Percentiles rank a stretch among this genome's conserved stretches.
These are phyloP conservation scores for Leishmania lainsoni DNA, from an alignment of 208 protist species.

Conservation along the genomic window DNA sequence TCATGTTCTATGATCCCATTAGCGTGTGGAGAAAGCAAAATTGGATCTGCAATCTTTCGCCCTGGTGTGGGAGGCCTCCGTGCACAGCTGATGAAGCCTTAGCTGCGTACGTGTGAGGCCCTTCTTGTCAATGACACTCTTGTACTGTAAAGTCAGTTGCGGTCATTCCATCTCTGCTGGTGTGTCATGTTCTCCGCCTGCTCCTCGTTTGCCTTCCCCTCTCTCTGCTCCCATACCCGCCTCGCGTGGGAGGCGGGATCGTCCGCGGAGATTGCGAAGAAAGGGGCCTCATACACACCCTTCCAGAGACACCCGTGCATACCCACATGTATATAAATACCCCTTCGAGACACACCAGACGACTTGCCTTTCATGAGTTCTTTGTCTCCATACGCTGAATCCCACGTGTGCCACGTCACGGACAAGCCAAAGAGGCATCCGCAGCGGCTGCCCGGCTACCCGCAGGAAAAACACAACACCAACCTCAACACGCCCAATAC, in stretches of 20 bases:
- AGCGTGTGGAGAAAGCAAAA: neutral
- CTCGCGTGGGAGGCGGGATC: neutral
- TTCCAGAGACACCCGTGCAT: neutral
- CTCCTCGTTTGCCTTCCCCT: neutral
- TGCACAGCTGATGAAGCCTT: neutral
- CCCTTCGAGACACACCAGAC: neutral
- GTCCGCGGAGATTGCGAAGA: neutral
- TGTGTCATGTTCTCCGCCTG: neutral
- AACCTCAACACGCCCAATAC: neutral
- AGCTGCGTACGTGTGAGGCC: neutral
- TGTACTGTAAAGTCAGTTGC: neutral
- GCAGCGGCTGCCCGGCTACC: neutral
- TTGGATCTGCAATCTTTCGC: neutral
- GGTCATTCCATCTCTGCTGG: too few species aligned
- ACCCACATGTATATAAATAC: neutral
- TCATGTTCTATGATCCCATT: neutral
- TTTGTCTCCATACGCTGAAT: constrained; percentile 1
- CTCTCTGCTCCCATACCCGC: neutral
- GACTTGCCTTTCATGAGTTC: neutral
- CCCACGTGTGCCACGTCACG: constrained; percentile 29
- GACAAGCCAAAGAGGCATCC: constrained; percentile 5
- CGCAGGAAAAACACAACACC: neutral
- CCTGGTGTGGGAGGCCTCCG: neutral
- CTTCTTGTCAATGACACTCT: neutral
- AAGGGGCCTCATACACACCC: neutral